Percentiles rank a stretch among this genome's conserved stretches.
These are phyloP conservation scores for Garcia nutans DNA, from an alignment of 345 rosid species.

Conservation along the genomic window DNA sequence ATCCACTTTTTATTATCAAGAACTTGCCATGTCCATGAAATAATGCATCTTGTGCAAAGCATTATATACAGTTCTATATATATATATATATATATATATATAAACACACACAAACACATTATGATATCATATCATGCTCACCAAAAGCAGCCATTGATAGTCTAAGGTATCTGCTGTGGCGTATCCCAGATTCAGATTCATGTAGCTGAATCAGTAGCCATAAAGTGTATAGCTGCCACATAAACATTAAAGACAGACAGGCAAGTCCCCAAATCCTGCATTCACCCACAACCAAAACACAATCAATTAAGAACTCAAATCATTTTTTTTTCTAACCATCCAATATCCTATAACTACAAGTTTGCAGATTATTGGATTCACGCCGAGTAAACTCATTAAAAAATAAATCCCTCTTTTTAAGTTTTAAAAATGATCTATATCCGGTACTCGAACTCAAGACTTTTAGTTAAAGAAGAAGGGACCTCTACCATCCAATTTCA, in stretches of 20 bases:
- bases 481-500: no score
- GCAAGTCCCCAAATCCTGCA: constrained; percentile 58
- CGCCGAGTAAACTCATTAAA: no score
- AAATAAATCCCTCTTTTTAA: no score
- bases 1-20: neutral
- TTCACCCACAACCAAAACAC: neutral
- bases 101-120: no score
- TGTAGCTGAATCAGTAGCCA: constrained; percentile 58
- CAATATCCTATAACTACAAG: no score
- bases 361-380: no score
- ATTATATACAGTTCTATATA: no score
- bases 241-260: constrained; percentile 41
- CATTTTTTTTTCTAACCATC: no score
- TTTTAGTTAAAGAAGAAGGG: no score
- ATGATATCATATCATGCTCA: constrained; percentile 11
- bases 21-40: neutral
- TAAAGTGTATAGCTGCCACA: constrained; percentile 57
- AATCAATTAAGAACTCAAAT: neutral
- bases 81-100: no score
- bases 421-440: no score
- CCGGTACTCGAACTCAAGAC: no score
- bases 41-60: neutral
- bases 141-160: constrained; percentile 61
- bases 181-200: constrained; percentile 46
- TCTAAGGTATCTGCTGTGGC: constrained; percentile 58